Evolutionary conservation across 768 basidiomycete genomes (phyloP).

Genomic region (Coprinellus micaceus): DNA sequence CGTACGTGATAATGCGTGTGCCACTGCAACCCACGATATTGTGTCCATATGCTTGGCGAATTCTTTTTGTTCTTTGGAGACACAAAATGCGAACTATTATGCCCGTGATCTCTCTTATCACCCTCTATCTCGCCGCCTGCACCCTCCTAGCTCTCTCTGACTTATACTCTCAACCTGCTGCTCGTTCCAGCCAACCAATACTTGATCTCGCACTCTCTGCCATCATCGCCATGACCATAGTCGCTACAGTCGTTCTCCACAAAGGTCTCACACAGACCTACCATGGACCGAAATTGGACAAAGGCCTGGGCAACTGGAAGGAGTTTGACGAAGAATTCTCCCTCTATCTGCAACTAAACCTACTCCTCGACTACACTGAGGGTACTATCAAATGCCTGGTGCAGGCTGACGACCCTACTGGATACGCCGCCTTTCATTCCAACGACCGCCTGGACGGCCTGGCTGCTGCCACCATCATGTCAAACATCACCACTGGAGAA

Average conservation of each 20-base stretch:
- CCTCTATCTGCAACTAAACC: background rate
- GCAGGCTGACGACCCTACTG: background rate
- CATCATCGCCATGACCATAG: background rate
- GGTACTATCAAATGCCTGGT: background rate
- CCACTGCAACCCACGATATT: too few relatives aligned
- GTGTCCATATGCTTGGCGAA: too few relatives aligned
- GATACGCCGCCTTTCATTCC: background rate
- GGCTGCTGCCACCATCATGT: background rate
- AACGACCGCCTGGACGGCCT: background rate
- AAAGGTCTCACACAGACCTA: background rate
- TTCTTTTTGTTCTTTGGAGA: too few relatives aligned
- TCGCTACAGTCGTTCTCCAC: background rate
- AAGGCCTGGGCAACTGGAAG: background rate
- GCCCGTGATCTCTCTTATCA: too few relatives aligned
- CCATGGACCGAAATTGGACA: background rate
- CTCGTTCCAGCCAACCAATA: too few relatives aligned
- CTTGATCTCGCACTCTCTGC: background rate
- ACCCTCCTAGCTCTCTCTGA: too few relatives aligned
- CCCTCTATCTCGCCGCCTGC: too few relatives aligned
- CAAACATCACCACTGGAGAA: background rate
- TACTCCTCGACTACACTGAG: background rate
- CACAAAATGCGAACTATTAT: too few relatives aligned
- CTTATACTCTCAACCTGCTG: too few relatives aligned
- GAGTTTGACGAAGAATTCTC: background rate
- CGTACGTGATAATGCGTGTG: too few relatives aligned